These are phyloP conservation scores for Boletus sp. DNA, from an alignment of 1,284 basidiomycete species.

Conservation along the genomic window DNA sequence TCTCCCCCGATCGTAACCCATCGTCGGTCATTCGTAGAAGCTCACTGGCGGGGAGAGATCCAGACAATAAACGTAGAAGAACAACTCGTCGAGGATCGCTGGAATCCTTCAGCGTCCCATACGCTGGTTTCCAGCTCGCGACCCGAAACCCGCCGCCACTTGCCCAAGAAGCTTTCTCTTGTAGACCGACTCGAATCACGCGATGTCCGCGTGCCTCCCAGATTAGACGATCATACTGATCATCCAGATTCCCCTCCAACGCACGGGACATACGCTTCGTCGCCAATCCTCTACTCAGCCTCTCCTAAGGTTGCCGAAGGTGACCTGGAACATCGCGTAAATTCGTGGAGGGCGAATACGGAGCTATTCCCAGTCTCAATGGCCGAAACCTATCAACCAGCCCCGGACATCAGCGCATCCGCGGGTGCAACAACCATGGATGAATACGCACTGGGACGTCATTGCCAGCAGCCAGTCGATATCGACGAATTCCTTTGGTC, in stretches of 20 bases:
- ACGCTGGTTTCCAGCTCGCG: slow-evolving; percentile 20
- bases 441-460: slow-evolving; percentile 20
- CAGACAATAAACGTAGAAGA: slow-evolving; percentile 48
- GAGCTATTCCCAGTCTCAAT: slow-evolving; percentile 47
- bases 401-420: slow-evolving; percentile 6
- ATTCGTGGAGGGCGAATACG: slow-evolving; percentile 61
- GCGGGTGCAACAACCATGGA: slow-evolving; percentile 16
- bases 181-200: slow-evolving; percentile 55
- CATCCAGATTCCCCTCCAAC: slow-evolving; percentile 25
- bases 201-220: slow-evolving; percentile 36
- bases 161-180: slow-evolving; percentile 63
- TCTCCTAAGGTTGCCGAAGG: slow-evolving; percentile 49
- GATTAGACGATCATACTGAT: slow-evolving; percentile 25
- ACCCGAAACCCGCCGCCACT: slow-evolving; percentile 39
- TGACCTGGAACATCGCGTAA: slow-evolving; percentile 53
- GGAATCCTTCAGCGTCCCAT: slow-evolving; percentile 29
- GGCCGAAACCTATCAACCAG: slow-evolving; percentile 32
- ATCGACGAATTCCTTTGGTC: slow-evolving; percentile 67
- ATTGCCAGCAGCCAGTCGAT: slow-evolving; percentile 26
- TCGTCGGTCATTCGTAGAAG: slow-evolving; percentile 34
- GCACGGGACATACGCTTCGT: slow-evolving; percentile 38
- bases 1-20: slow-evolving; percentile 40
- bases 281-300: slow-evolving; percentile 60
- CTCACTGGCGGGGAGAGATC: slow-evolving; percentile 50
- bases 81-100: slow-evolving; percentile 38